Conservation (phyloP, 805 yeast genomes). For the Candida loeiensis region DNA sequence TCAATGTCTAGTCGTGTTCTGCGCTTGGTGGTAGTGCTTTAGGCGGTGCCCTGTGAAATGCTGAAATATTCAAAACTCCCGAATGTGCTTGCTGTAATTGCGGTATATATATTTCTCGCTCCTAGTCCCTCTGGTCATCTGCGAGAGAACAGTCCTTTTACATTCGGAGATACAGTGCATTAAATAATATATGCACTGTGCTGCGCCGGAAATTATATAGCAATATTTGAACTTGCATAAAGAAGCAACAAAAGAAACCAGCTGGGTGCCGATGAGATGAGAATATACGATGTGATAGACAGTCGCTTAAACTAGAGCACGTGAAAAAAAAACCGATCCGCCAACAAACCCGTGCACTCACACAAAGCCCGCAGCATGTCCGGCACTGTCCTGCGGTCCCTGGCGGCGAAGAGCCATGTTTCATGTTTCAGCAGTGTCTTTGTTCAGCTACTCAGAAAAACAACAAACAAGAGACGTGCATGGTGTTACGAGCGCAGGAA, state of each 20-base stretch:
- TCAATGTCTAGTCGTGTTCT: too few species aligned
- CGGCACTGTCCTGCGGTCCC: too few species aligned
- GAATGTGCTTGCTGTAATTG: neutral
- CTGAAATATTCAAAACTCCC: neutral
- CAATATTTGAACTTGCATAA: neutral
- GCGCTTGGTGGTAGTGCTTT: too few species aligned
- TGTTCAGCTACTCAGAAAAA: neutral
- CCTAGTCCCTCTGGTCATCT: neutral
- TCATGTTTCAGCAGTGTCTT: neutral
- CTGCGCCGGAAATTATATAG: slow-evolving; percentile 2
- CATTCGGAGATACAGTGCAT: slow-evolving; percentile 1
- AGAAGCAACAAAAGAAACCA: neutral
- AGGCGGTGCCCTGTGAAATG: neutral
- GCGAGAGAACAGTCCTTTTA: slow-evolving; percentile 2
- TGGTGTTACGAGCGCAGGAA: neutral
- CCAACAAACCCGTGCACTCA: too few species aligned
- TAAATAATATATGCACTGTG: neutral
- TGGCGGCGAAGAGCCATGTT: too few species aligned
- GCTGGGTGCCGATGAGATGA: neutral
- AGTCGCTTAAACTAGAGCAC: too few species aligned
- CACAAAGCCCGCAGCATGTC: too few species aligned
- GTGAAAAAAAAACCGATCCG: too few species aligned
- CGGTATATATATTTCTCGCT: slow-evolving; percentile 2
- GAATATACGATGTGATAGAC: neutral
- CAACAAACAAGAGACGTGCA: neutral